phyloP scores from a whole-genome alignment of 306 rosid species.

The Trifolium dubium region DNA sequence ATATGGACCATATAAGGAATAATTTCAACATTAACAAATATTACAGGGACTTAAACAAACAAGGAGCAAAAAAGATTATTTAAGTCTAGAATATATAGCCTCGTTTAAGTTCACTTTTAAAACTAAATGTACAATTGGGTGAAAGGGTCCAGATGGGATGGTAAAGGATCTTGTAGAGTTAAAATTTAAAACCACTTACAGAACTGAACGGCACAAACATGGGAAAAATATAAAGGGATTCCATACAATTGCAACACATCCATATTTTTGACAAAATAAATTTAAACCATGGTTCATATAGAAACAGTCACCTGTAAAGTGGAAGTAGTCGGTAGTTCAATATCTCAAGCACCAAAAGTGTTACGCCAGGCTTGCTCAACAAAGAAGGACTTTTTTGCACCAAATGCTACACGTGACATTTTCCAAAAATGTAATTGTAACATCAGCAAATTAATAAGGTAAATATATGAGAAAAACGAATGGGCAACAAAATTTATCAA shows the following conservation, averaged over 20 bases:
- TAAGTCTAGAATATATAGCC: not conserved
- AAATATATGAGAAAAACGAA: slow-evolving; percentile 19
- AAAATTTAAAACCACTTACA: slow-evolving; percentile 18
- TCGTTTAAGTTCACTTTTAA: slow-evolving; percentile 24
- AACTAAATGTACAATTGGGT: slow-evolving; percentile 28
- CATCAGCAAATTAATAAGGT: slow-evolving; percentile 1
- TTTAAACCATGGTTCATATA: slow-evolving; percentile 6
- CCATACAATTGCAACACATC: slow-evolving; percentile 17
- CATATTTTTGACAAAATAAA: not conserved
- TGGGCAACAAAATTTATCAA: slow-evolving; percentile 15
- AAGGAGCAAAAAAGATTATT: not conserved
- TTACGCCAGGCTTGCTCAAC: slow-evolving; percentile 92
- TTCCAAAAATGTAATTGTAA: slow-evolving; percentile 33
- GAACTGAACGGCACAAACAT: not conserved
- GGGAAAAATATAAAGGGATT: not conserved
- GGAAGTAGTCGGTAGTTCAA: slow-evolving; percentile 97
- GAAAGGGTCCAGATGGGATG: slow-evolving; percentile 20
- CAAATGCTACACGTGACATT: slow-evolving; percentile 64
- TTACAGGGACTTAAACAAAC: not conserved
- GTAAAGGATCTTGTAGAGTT: slow-evolving; percentile 13
- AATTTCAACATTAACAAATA: not conserved
- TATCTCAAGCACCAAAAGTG: slow-evolving; percentile 94
- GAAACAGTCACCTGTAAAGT: slow-evolving; percentile 78
- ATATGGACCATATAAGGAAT: not conserved
- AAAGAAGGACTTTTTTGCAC: slow-evolving; percentile 80